These are phyloP conservation scores for Vigna nakashimae DNA, from an alignment of 306 rosid species.

Conservation along the genomic window DNA sequence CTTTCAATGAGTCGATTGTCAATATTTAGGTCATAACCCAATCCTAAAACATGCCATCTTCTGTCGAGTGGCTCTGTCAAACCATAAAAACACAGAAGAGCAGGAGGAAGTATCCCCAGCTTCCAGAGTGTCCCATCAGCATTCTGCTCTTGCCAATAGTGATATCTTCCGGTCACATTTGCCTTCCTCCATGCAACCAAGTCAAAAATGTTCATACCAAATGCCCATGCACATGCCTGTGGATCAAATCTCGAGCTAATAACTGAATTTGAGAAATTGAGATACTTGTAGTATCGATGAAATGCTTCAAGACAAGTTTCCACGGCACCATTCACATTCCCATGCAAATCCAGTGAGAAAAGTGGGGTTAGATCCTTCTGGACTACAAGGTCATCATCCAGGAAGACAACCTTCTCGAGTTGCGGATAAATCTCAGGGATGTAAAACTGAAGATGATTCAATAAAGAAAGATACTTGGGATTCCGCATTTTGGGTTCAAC, in stretches of 20 bases:
- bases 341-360: slow-evolving; percentile 93
- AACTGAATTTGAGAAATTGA: slow-evolving; percentile 86
- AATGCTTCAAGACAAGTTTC: slow-evolving; percentile 98
- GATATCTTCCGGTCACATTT: slow-evolving; percentile 81
- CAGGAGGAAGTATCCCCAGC: slow-evolving; percentile 95
- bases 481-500: slow-evolving; percentile 72
- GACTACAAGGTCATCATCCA: slow-evolving; percentile 93
- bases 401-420: slow-evolving; percentile 95
- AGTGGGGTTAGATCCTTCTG: slow-evolving; percentile 97
- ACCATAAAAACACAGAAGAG: slow-evolving; percentile 88
- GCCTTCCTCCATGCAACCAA: slow-evolving; percentile 94
- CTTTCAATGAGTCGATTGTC: slow-evolving; percentile 94
- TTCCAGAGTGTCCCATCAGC: slow-evolving; percentile 87
- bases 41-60: slow-evolving; percentile 99
- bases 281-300: slow-evolving; percentile 93
- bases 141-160: slow-evolving; percentile 95
- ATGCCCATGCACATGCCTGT: slow-evolving; percentile 99
- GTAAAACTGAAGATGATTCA: slow-evolving; percentile 95
- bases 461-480: slow-evolving; percentile 70
- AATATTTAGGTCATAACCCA: slow-evolving; percentile 88
- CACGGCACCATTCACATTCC: slow-evolving; percentile 97
- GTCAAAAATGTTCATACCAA: slow-evolving; percentile 96
- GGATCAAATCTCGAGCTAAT: slow-evolving; percentile 96
- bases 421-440: slow-evolving; percentile 97
- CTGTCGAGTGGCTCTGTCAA: slow-evolving; percentile 98